A percentile compares a stretch with the other conserved stretches of the same genome.
These are phyloP conservation scores for Aphanomyces cochlioides DNA, from an alignment of 352 stramenopile species.

Conservation along the genomic window DNA sequence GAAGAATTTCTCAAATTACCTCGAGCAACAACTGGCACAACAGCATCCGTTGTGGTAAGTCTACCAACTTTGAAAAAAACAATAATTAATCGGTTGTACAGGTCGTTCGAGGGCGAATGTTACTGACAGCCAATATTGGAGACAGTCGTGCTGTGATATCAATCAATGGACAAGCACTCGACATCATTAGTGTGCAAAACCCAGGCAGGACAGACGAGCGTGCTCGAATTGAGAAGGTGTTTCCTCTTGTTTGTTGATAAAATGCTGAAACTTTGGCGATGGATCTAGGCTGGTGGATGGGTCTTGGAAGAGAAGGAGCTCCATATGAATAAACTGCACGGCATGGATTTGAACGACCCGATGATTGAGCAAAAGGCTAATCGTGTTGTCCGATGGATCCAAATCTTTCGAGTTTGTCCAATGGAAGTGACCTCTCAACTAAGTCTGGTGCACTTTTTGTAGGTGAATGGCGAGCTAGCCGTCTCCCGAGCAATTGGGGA, in stretches of 20 bases:
- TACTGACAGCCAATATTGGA: constrained; percentile 84
- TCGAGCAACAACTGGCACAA: constrained; percentile 45
- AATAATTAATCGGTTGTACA: background rate
- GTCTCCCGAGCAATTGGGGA: constrained; percentile 90
- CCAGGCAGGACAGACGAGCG: constrained; percentile 71
- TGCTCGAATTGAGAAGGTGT: constrained; percentile 50
- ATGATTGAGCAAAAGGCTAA: constrained; percentile 77
- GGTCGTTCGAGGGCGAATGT: constrained; percentile 71
- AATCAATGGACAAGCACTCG: constrained; percentile 66
- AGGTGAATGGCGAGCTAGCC: constrained; percentile 89
- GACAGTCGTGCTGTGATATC: constrained; percentile 83
- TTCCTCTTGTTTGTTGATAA: background rate
- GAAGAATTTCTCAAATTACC: constrained; percentile 68
- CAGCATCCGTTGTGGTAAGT: constrained; percentile 16
- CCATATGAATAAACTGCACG: constrained; percentile 84
- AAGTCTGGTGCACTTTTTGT: constrained; percentile 29
- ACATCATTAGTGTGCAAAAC: constrained; percentile 87
- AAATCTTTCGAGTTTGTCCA: constrained; percentile 56
- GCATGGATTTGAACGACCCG: constrained; percentile 84
- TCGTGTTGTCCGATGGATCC: constrained; percentile 80
- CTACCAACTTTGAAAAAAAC: background rate
- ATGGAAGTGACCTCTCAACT: constrained; percentile 4
- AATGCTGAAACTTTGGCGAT: background rate
- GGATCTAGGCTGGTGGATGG: constrained; percentile 53
- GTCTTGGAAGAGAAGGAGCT: constrained; percentile 81